phyloP scores from a whole-genome alignment of 176 grass and related monocot species.

The Thinopyrum elongatum region DNA sequence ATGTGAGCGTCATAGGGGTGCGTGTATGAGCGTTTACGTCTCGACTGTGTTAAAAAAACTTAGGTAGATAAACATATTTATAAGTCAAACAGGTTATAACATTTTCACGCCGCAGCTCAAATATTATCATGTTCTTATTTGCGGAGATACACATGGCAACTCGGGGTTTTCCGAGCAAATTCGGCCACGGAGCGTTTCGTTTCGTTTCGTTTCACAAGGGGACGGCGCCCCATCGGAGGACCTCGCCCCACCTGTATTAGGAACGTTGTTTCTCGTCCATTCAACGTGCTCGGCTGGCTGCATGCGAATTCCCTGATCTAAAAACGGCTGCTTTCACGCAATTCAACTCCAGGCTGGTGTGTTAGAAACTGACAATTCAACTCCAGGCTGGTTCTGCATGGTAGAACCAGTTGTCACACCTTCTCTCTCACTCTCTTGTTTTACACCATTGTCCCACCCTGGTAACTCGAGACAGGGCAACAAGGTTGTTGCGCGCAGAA shows the following conservation, averaged over 20 bases:
- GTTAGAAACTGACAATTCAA: neutral
- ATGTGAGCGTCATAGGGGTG: too few species aligned
- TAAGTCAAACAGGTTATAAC: too few species aligned
- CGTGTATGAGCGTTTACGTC: too few species aligned
- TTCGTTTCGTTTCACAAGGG: too few species aligned
- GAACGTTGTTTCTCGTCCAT: neutral
- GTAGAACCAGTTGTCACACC: too few species aligned
- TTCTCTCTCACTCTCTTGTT: too few species aligned
- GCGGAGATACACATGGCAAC: too few species aligned
- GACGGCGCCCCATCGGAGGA: too few species aligned
- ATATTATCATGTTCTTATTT: too few species aligned
- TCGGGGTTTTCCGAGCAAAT: neutral
- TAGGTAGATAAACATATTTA: too few species aligned
- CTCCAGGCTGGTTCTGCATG: neutral
- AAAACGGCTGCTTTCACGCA: neutral
- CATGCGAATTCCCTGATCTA: neutral
- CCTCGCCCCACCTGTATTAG: neutral
- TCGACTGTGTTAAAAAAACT: too few species aligned
- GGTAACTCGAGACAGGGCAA: neutral
- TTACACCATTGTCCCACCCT: neutral
- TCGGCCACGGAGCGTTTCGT: neutral
- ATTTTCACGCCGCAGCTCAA: too few species aligned
- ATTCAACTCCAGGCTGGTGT: neutral
- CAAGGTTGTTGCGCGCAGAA: neutral
- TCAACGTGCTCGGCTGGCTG: neutral